Evolutionary conservation across 768 basidiomycete genomes (phyloP).

Genomic region (Hypholoma fasciculare): DNA sequence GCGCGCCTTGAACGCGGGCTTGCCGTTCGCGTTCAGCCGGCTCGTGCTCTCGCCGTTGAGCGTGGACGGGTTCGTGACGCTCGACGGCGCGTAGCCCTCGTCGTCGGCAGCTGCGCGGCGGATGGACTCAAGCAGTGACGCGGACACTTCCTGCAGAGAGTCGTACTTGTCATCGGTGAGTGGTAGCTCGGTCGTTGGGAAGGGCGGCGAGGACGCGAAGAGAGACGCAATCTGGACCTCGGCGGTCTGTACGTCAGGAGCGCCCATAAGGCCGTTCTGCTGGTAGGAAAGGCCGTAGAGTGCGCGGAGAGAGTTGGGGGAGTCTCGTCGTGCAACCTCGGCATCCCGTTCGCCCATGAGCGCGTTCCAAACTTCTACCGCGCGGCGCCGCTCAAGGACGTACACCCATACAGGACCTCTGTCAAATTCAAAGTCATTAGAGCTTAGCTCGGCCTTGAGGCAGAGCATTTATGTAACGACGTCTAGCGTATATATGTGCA

Average conservation of each 20-base stretch:
- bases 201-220: constrained; percentile 83
- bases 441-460: neutral
- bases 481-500: constrained; percentile 16
- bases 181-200: constrained; percentile 67
- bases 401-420: constrained; percentile 93
- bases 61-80: constrained; percentile 41
- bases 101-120: constrained; percentile 38
- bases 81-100: constrained; percentile 47
- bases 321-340: constrained; percentile 47
- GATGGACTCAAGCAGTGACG: constrained; percentile 42
- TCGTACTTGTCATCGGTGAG: constrained; percentile 33
- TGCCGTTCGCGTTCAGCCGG: constrained; percentile 42
- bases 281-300: constrained; percentile 54
- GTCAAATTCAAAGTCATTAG: constrained; percentile 2
- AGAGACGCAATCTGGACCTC: constrained; percentile 78
- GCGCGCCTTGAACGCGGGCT: constrained; percentile 64
- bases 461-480: neutral
- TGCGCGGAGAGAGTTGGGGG: constrained; percentile 71
- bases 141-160: constrained; percentile 44
- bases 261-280: constrained; percentile 76
- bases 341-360: constrained; percentile 75
- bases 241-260: constrained; percentile 63
- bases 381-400: constrained; percentile 79
- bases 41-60: constrained; percentile 34
- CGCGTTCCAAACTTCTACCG: constrained; percentile 77